Evolutionary conservation across 768 basidiomycete genomes (phyloP), one percentile per base, ranked within the genome.

Genomic region (Hericium rajendrae): DNA sequence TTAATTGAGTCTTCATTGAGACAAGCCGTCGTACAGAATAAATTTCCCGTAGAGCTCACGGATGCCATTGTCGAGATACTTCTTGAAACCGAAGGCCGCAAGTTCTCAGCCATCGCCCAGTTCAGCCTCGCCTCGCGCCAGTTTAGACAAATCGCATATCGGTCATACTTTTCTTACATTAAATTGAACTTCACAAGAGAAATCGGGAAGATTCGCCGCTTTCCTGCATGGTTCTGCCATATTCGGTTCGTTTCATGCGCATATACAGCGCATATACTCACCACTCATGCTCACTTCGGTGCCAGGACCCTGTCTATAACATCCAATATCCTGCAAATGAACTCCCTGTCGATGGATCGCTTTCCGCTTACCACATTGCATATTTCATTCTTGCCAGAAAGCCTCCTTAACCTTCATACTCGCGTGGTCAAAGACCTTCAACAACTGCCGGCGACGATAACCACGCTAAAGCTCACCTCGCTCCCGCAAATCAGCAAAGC

Each of bases 401-500:
- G 48, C 10, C 28, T 41, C 5, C 38, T 32, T 18, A 62, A 57
- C 38, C 51, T 58, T 38, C 15, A 48, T 13, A 26, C 57, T 63
- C 41, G 60, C 57, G 38, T 57, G 56, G 24, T 62, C 56, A 11
- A 64, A 59, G 26, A 58, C 54, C 38, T 57, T 54, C 46, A 56
- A 58, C 24, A 70, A 51, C 55, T 73, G 16, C 67, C 71, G 41
- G 57, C 61, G 1, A 72, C 69, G 48, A 64, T 88, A 48, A 77
- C 73, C 16, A 72, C 71, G 5, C 69, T 89, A 9, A 74, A 69
- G 8, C 70, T 88, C 38, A 77, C 76, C 2, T 71, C 68, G 22
- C 67, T 89, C n/a, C 81, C 85, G 59, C 76, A 76, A 26, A 78
- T 88, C 40, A 83, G 84, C 60, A 58, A 68, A 18, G 62, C 69